Evolutionary conservation across 2,329 filamentous ascomycete genomes (phyloP).

Genomic region (Sporothrix phasma): DNA sequence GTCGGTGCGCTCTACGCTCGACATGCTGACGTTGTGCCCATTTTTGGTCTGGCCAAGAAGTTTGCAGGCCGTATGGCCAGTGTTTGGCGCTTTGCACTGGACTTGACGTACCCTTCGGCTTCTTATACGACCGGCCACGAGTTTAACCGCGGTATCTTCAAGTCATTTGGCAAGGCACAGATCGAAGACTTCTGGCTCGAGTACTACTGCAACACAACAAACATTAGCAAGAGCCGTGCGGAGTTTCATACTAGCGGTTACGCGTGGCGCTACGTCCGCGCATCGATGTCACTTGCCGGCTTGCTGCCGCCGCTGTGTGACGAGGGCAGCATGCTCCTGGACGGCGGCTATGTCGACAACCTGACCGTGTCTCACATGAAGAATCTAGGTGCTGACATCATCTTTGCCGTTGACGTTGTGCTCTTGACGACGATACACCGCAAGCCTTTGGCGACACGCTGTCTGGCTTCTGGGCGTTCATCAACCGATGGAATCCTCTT

Average conservation of each 20-base stretch:
- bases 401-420: constrained; percentile 91
- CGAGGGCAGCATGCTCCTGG: constrained; percentile 90
- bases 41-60: constrained; percentile 94
- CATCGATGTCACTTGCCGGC: constrained; percentile 93
- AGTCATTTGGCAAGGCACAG: constrained; percentile 90
- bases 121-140: constrained; percentile 98
- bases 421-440: constrained; percentile 81
- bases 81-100: constrained; percentile 95
- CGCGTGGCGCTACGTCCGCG: constrained; percentile 92
- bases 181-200: constrained; percentile 99
- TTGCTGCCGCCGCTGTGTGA: constrained; percentile 89
- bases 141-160: constrained; percentile 98
- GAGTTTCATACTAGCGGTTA: constrained; percentile 96
- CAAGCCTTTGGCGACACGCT: constrained; percentile 90
- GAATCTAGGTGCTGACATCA: constrained; percentile 79
- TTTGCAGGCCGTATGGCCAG: constrained; percentile 98
- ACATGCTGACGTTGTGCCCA: constrained; percentile 91
- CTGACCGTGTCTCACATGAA: constrained; percentile 97
- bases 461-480: constrained; percentile 86
- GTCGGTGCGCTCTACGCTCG: constrained; percentile 92
- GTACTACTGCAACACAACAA: constrained; percentile 98
- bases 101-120: constrained; percentile 89
- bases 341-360: constrained; percentile 96
- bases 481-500: constrained; percentile 97
- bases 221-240: constrained; percentile 84